These are phyloP conservation scores for Marasmius sp. DNA, from an alignment of 1,284 basidiomycete species.

Conservation along the genomic window DNA sequence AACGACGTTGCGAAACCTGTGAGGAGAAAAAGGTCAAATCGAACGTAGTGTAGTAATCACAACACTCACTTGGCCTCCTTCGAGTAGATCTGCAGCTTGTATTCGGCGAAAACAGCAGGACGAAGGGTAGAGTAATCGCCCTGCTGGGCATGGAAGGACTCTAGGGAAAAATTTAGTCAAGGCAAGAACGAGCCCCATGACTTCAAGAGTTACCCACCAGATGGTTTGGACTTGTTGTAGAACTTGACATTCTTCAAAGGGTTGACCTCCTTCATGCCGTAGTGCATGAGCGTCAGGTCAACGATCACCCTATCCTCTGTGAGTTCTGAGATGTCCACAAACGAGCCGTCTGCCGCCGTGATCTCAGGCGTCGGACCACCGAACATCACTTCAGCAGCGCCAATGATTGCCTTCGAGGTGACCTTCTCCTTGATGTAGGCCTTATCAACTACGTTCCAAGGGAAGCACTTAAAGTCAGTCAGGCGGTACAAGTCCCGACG, in stretches of 20 bases:
- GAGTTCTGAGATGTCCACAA: conserved; percentile 35
- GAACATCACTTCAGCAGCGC: conserved; percentile 37
- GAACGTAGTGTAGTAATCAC: too few relatives aligned
- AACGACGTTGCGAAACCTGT: conserved; percentile 52
- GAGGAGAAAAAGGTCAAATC: neutral
- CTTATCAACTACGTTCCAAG: conserved; percentile 38
- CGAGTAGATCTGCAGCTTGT: conserved; percentile 64
- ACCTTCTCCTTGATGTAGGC: conserved; percentile 40
- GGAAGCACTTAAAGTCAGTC: conserved; percentile 68
- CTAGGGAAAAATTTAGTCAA: conserved; percentile 28
- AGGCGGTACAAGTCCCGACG: conserved; percentile 64
- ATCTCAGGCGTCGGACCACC: conserved; percentile 14
- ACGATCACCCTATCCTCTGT: conserved; percentile 59
- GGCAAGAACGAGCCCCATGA: neutral
- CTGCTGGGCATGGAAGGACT: conserved; percentile 38
- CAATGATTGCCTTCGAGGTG: conserved; percentile 56
- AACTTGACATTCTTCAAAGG: conserved; percentile 70
- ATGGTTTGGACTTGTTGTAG: conserved; percentile 66
- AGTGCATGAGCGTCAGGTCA: conserved; percentile 61
- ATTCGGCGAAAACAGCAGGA: conserved; percentile 63
- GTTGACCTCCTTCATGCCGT: conserved; percentile 71
- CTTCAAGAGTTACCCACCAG: conserved; percentile 39
- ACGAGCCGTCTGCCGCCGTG: conserved; percentile 13
- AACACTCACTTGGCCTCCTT: conserved; percentile 51
- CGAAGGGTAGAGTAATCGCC: conserved; percentile 65